These are phyloP conservation scores for Kodamaea derodonti DNA, from an alignment of 1,139 yeast genomes.

Conservation along the genomic window DNA sequence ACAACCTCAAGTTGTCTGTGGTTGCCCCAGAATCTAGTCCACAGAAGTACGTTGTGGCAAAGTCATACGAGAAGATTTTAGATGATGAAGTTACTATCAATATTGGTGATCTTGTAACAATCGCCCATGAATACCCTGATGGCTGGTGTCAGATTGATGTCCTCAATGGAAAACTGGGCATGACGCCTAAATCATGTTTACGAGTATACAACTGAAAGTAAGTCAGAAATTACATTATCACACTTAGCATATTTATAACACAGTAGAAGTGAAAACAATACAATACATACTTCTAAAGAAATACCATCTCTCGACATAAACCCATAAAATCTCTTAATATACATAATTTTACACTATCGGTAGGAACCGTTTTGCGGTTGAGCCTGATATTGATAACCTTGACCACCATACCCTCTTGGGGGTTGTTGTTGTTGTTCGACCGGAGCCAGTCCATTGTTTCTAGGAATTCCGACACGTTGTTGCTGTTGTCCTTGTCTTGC, in stretches of 20 bases:
- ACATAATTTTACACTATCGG: constrained; percentile 2
- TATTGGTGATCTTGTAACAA: constrained; percentile 29
- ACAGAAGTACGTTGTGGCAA: constrained; percentile 19
- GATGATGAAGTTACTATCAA: constrained; percentile 33
- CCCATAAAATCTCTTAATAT: constrained; percentile 1
- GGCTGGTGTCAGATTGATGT: constrained; percentile 38
- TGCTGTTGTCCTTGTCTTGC: constrained; percentile 1
- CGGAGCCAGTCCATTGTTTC: constrained; percentile 6
- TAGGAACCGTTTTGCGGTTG: constrained; percentile 2
- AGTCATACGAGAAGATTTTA: constrained; percentile 25
- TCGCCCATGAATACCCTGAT: constrained; percentile 29
- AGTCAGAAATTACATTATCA: no score
- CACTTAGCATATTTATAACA: no score
- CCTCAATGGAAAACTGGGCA: constrained; percentile 20
- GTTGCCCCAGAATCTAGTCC: neutral
- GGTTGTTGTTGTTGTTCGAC: constrained; percentile 3
- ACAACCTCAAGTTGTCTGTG: constrained; percentile 3
- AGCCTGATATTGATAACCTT: constrained; percentile 8
- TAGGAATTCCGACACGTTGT: constrained; percentile 5
- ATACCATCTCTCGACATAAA: neutral
- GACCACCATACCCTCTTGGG: constrained; percentile 5
- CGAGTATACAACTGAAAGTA: constrained; percentile 1
- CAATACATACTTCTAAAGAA: neutral
- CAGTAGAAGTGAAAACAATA: no score
- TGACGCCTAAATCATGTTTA: constrained; percentile 35